These are phyloP conservation scores for Didymellaceae sp. DNA, from an alignment of 2,329 filamentous ascomycete species.

Conservation along the genomic window DNA sequence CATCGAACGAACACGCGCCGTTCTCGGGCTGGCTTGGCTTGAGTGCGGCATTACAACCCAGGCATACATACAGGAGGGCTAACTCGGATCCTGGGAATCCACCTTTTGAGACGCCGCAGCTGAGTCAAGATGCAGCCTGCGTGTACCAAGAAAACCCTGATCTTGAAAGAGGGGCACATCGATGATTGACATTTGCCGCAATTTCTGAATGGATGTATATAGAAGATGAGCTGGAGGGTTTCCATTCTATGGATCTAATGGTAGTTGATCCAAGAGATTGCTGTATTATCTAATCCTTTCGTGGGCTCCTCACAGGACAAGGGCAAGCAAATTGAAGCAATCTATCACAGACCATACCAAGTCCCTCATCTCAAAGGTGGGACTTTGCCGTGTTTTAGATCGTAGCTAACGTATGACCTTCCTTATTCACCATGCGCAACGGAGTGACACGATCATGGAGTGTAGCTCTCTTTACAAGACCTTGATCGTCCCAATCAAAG, in stretches of 20 bases:
- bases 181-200: neutral
- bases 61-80: conserved; percentile 20
- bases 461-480: conserved; percentile 39
- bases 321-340: too few relatives aligned
- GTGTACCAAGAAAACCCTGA: conserved; percentile 13
- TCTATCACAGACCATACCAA: too few relatives aligned
- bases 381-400: neutral
- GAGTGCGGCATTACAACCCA: conserved; percentile 10
- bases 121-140: conserved; percentile 8
- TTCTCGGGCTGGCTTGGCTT: conserved; percentile 16
- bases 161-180: conserved; percentile 8
- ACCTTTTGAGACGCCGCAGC: conserved; percentile 5
- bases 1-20: neutral
- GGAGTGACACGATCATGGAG: neutral
- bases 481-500: conserved; percentile 54
- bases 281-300: too few relatives aligned
- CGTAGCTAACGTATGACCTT: conserved; percentile 5
- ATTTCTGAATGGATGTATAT: too few relatives aligned
- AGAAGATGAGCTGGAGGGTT: too few relatives aligned
- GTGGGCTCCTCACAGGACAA: too few relatives aligned
- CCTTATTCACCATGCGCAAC: conserved; percentile 24
- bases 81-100: conserved; percentile 23
- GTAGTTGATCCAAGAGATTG: too few relatives aligned
- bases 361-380: too few relatives aligned
- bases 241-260: too few relatives aligned